phyloP scores from a whole-genome alignment of 768 basidiomycete species.

The Psilocybe subaeruginosa region DNA sequence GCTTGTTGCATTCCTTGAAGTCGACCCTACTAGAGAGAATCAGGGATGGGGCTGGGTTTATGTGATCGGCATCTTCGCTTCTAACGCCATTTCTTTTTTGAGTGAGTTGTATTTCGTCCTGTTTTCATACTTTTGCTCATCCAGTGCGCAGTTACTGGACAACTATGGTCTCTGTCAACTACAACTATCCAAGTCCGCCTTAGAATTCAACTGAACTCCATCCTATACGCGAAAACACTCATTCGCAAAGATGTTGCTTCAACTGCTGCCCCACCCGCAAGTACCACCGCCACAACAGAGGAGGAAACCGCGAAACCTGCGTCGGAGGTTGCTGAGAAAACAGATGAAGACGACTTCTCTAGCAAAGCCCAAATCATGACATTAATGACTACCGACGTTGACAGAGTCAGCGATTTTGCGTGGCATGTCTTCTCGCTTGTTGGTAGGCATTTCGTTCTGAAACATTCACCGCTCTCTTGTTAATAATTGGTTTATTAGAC shows the following conservation, averaged over 20 bases:
- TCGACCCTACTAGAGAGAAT: slow-evolving; percentile 53
- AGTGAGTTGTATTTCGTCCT: slow-evolving; percentile 6
- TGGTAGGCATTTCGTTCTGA: neutral
- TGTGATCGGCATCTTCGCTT: slow-evolving; percentile 24
- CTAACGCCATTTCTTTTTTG: slow-evolving; percentile 20
- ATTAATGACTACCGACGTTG: slow-evolving; percentile 21
- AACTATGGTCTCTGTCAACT: slow-evolving; percentile 20
- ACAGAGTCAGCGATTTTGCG: slow-evolving; percentile 13
- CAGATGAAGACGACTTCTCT: slow-evolving; percentile 44
- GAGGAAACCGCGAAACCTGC: slow-evolving; percentile 14
- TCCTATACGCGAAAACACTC: slow-evolving; percentile 25
- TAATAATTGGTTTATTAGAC: slow-evolving; percentile 10
- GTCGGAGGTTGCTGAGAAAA: slow-evolving; percentile 33
- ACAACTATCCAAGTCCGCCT: slow-evolving; percentile 21
- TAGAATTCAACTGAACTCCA: slow-evolving; percentile 22
- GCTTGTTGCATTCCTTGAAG: slow-evolving; percentile 63
- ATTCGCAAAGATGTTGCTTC: slow-evolving; percentile 24
- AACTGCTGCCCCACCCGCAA: slow-evolving; percentile 31
- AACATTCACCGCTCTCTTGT: too few relatives aligned
- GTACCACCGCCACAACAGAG: slow-evolving; percentile 23
- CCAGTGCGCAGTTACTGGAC: slow-evolving; percentile 15
- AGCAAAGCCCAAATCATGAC: slow-evolving; percentile 22
- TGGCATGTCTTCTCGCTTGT: slow-evolving; percentile 31
- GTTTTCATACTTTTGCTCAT: neutral
- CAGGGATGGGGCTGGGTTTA: slow-evolving; percentile 69